phyloP scores from a whole-genome alignment of 1,284 basidiomycete species.

The Boletus calvinii region DNA sequence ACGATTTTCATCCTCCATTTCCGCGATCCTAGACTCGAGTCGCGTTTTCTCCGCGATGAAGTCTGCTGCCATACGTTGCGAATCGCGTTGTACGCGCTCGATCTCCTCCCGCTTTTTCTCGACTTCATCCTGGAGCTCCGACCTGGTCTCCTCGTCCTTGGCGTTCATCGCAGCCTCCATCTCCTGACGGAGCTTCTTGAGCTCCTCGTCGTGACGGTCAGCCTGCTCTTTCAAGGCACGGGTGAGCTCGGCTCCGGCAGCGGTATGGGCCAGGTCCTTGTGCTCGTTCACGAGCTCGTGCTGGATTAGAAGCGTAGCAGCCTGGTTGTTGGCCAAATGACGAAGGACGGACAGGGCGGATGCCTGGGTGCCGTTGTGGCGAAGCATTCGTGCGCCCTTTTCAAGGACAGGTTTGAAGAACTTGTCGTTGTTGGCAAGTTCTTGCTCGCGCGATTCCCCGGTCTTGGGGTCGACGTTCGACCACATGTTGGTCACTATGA shows the following conservation, averaged over 20 bases:
- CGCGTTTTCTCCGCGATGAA: conserved; percentile 35
- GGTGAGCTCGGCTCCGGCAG: conserved; percentile 41
- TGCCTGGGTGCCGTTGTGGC: conserved; percentile 34
- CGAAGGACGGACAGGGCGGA: conserved; percentile 34
- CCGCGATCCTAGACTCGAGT: conserved; percentile 30
- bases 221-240: conserved; percentile 38
- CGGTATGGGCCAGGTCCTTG: conserved; percentile 39
- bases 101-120: conserved; percentile 36
- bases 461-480: conserved; percentile 37
- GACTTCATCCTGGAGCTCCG: conserved; percentile 39
- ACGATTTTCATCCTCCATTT: conserved; percentile 31
- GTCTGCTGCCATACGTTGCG: conserved; percentile 34
- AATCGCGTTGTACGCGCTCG: conserved; percentile 29
- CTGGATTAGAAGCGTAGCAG: conserved; percentile 41
- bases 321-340: conserved; percentile 32
- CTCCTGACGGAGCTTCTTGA: conserved; percentile 38
- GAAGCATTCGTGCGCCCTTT: conserved; percentile 41
- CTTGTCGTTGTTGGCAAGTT: conserved; percentile 38
- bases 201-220: conserved; percentile 36
- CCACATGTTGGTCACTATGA: conserved; percentile 56
- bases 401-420: conserved; percentile 44
- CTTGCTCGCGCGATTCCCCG: conserved; percentile 37
- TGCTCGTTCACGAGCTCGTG: conserved; percentile 41
- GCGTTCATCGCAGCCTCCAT: conserved; percentile 37
- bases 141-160: conserved; percentile 40